These are phyloP conservation scores for Hypoxylon sp. DNA, from an alignment of 2,329 filamentous ascomycete genomes.

Conservation along the genomic window DNA sequence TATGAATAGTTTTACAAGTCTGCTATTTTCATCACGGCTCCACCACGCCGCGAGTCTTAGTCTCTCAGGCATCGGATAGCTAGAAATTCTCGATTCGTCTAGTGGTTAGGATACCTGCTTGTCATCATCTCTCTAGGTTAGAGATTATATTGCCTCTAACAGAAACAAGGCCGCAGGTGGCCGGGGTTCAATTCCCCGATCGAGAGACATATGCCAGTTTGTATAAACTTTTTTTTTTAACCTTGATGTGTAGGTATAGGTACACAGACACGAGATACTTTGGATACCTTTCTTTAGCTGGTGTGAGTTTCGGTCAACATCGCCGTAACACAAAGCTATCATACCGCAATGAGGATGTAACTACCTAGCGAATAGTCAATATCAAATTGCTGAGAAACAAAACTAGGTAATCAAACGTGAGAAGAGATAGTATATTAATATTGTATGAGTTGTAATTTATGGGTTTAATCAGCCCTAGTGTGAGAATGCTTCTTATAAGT, in stretches of 20 bases:
- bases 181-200: constrained; percentile 57
- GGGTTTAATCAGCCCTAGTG: neutral
- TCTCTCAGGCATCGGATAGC: neutral
- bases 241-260: neutral
- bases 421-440: neutral
- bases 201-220: constrained; percentile 46
- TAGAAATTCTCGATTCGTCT: constrained; percentile 35
- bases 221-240: neutral
- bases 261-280: neutral
- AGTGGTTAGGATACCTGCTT: constrained; percentile 40
- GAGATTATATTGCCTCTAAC: neutral
- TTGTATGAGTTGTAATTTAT: neutral
- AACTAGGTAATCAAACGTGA: neutral
- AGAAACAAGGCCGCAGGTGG: constrained; percentile 46
- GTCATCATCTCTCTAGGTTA: constrained; percentile 12
- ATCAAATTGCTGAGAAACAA: neutral
- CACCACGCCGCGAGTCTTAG: neutral
- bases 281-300: neutral
- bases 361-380: neutral
- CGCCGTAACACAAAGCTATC: neutral
- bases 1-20: neutral
- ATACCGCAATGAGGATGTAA: neutral
- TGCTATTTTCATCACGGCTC: neutral
- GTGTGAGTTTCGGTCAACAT: neutral
- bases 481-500: neutral